Evolutionary conservation across 176 grass and related monocot genomes (phyloP).

Genomic region (Oryza glaberrima): DNA sequence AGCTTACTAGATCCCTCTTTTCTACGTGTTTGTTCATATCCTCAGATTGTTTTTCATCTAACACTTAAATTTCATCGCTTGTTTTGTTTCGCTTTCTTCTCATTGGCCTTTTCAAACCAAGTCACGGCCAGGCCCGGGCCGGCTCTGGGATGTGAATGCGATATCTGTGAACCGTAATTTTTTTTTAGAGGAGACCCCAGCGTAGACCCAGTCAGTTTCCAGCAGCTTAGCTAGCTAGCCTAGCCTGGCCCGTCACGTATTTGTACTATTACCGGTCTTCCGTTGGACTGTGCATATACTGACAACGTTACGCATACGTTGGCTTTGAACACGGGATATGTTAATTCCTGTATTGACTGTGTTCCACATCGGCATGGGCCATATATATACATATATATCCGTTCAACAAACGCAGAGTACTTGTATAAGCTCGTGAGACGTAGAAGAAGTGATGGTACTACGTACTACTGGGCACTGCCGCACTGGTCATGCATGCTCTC

Average conservation of each 20-base stretch:
- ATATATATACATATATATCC: not conserved
- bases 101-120: slow-evolving; percentile 19
- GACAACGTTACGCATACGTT: not conserved
- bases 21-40: slow-evolving; percentile 22
- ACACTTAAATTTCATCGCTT: not conserved
- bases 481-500: not conserved
- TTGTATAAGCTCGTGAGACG: not conserved
- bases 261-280: not conserved
- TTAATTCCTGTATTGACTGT: not conserved
- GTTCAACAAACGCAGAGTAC: not conserved
- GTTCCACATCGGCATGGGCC: not conserved
- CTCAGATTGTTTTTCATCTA: not conserved
- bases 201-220: not conserved
- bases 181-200: not conserved
- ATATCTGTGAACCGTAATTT: not conserved
- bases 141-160: not conserved
- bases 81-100: slow-evolving; percentile 20
- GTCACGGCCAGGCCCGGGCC: slow-evolving; percentile 2
- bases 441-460: not conserved
- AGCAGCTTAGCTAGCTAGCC: not conserved
- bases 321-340: not conserved
- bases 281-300: not conserved
- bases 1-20: not conserved
- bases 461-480: not conserved
- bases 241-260: not conserved